These are phyloP conservation scores for Xanthoconium stramineum DNA, from an alignment of 768 basidiomycete species.

Conservation along the genomic window DNA sequence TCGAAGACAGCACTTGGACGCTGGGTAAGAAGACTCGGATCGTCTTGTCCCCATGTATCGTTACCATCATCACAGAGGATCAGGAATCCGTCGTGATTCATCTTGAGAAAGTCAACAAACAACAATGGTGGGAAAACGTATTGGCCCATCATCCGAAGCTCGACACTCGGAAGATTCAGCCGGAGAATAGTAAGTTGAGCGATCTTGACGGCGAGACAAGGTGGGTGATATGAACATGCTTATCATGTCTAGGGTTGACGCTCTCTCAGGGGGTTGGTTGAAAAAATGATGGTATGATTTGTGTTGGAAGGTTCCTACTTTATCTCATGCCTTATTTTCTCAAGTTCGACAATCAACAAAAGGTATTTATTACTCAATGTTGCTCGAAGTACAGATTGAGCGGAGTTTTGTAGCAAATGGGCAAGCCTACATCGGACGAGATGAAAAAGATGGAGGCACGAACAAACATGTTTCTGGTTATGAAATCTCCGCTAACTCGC, in stretches of 20 bases:
- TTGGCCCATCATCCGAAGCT: slow-evolving; percentile 94
- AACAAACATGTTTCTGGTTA: neutral
- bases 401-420: slow-evolving; percentile 67
- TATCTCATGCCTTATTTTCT: slow-evolving; percentile 11
- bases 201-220: slow-evolving; percentile 96
- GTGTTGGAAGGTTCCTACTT: neutral
- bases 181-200: slow-evolving; percentile 91
- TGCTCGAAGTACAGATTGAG: neutral
- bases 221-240: slow-evolving; percentile 36
- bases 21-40: slow-evolving; percentile 56
- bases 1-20: slow-evolving; percentile 98
- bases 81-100: slow-evolving; percentile 68
- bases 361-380: slow-evolving; percentile 26
- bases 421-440: slow-evolving; percentile 94
- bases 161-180: slow-evolving; percentile 93
- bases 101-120: slow-evolving; percentile 82
- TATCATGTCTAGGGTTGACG: slow-evolving; percentile 8
- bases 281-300: slow-evolving; percentile 97
- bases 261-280: slow-evolving; percentile 82
- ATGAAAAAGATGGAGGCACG: slow-evolving; percentile 86
- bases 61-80: slow-evolving; percentile 58
- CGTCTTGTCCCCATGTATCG: slow-evolving; percentile 3
- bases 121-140: slow-evolving; percentile 98
- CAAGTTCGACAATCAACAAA: slow-evolving; percentile 45
- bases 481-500: neutral